These are phyloP conservation scores for Trametes versicolor DNA, from an alignment of 1,284 basidiomycete species.

Conservation along the genomic window DNA sequence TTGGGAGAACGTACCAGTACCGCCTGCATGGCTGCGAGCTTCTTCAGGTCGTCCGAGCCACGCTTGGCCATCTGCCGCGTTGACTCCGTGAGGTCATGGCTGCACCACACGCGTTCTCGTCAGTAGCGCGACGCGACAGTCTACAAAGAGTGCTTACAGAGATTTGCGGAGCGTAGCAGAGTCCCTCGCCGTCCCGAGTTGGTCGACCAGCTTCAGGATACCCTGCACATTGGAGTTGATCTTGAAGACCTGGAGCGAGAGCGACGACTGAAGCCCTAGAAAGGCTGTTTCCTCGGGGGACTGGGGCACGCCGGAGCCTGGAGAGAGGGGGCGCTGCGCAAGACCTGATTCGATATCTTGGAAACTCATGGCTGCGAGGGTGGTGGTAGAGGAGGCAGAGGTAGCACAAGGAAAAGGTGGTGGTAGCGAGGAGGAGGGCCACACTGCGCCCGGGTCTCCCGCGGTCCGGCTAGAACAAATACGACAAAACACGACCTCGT, in stretches of 20 bases:
- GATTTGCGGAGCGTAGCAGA: conserved; percentile 79
- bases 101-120: conserved; percentile 34
- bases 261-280: conserved; percentile 80
- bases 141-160: conserved; percentile 62
- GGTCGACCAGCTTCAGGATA: conserved; percentile 92
- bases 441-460: conserved; percentile 5
- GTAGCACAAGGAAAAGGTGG: conserved; percentile 1
- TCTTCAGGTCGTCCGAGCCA: conserved; percentile 92
- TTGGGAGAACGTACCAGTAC: conserved; percentile 50
- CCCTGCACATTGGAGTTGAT: conserved; percentile 98
- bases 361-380: conserved; percentile 68
- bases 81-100: conserved; percentile 92
- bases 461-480: background rate
- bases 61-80: conserved; percentile 96
- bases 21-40: conserved; percentile 75
- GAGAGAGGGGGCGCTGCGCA: conserved; percentile 54
- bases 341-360: conserved; percentile 80
- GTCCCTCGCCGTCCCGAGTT: conserved; percentile 86
- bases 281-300: conserved; percentile 81
- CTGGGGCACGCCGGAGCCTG: conserved; percentile 52
- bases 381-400: background rate
- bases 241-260: conserved; percentile 98
- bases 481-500: background rate
- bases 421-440: conserved; percentile 19
- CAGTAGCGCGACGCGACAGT: background rate